Evolutionary conservation across 306 rosid genomes (phyloP).

Genomic region (Hippophae rhamnoides): DNA sequence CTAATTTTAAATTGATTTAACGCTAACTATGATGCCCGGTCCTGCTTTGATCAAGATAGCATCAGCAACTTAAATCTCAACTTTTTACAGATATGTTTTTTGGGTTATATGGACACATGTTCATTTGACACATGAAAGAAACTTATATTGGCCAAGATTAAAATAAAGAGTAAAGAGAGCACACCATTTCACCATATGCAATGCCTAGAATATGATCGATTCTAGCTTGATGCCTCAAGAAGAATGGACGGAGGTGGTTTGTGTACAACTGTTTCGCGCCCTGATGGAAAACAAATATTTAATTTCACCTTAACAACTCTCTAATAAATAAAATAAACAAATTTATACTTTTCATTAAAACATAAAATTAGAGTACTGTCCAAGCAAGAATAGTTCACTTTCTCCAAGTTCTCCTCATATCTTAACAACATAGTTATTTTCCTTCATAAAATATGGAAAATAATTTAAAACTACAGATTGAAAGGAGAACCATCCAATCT

Average conservation of each 20-base stretch:
- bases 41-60: too few relatives aligned
- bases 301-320: conserved; percentile 4
- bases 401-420: too few relatives aligned
- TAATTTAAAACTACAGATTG: background rate
- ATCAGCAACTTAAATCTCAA: too few relatives aligned
- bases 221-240: conserved; percentile 57
- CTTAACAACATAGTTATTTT: too few relatives aligned
- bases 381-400: too few relatives aligned
- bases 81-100: too few relatives aligned
- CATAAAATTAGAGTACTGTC: too few relatives aligned
- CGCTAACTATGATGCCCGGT: too few relatives aligned
- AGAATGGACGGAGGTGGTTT: conserved; percentile 67
- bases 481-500: background rate
- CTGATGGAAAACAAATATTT: conserved; percentile 29
- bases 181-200: conserved; percentile 62
- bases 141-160: background rate
- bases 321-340: background rate
- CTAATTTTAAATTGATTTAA: too few relatives aligned
- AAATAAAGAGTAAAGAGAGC: conserved; percentile 6
- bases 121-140: background rate
- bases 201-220: conserved; percentile 52
- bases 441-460: too few relatives aligned
- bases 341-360: too few relatives aligned
- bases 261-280: conserved; percentile 69
- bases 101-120: background rate